Percentiles rank a stretch among this genome's conserved stretches.
phyloP scores from a whole-genome alignment of 2,329 filamentous ascomycete genomes.

The Verticillium nubilum region DNA sequence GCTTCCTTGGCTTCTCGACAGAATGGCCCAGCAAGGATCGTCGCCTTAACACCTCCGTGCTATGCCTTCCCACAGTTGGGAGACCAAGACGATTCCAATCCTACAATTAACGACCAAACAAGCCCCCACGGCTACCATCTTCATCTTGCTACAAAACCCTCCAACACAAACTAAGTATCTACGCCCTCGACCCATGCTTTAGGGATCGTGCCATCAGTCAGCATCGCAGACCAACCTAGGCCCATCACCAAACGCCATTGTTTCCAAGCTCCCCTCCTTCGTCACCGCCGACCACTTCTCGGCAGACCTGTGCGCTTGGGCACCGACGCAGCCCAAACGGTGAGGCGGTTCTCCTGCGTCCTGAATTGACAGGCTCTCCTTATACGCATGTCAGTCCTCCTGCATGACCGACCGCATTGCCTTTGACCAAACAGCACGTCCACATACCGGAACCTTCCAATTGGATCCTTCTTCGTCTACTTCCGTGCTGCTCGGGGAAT shows the following conservation, averaged over 20 bases:
- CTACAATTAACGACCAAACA: background rate
- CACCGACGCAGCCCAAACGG: constrained; percentile 14
- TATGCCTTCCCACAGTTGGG: background rate
- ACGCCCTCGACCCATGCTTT: background rate
- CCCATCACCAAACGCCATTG: background rate
- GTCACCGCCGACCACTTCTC: constrained; percentile 3
- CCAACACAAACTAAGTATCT: background rate
- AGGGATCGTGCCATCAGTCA: background rate
- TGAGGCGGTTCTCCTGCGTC: constrained; percentile 10
- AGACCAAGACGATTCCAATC: background rate
- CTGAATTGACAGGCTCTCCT: constrained; percentile 7
- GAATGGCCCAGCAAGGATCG: background rate
- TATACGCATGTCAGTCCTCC: background rate
- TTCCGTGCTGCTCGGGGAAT: background rate
- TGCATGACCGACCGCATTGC: constrained; percentile 3
- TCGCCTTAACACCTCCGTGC: background rate
- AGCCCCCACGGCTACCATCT: background rate
- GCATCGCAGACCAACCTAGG: background rate
- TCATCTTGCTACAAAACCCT: background rate
- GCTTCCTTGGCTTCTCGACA: background rate
- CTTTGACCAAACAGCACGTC: background rate
- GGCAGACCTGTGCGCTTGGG: constrained; percentile 5
- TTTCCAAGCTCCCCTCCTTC: constrained; percentile 4
- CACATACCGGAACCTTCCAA: background rate
- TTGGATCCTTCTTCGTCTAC: background rate